Percentiles rank a stretch among this genome's conserved stretches.
Conservation (phyloP, 2,329 filamentous ascomycete genomes). For the Phialemonium atrogriseum region DNA sequence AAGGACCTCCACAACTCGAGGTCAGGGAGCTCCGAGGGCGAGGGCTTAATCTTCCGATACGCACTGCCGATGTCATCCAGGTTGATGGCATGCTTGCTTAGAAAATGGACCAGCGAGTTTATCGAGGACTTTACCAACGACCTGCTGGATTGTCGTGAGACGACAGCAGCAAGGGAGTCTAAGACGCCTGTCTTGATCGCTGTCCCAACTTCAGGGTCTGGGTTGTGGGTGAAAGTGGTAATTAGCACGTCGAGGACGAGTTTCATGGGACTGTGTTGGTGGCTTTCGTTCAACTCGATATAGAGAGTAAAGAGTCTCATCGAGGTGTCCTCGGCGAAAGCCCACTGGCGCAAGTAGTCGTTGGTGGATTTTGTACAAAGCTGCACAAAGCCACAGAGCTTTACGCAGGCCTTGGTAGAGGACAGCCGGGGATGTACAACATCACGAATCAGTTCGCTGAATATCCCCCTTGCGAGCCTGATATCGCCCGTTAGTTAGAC, state of each 20-base stretch:
- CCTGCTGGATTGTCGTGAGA: slow-evolving; percentile 51
- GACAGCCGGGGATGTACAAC: slow-evolving; percentile 45
- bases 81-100: slow-evolving; percentile 51
- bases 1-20: slow-evolving; percentile 20
- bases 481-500: not conserved
- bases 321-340: slow-evolving; percentile 40
- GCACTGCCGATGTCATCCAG: slow-evolving; percentile 34
- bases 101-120: slow-evolving; percentile 56
- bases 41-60: slow-evolving; percentile 27
- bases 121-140: slow-evolving; percentile 63
- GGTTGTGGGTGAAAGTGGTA: slow-evolving; percentile 41
- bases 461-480: slow-evolving; percentile 31
- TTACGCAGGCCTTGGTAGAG: slow-evolving; percentile 50
- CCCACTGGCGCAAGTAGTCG: slow-evolving; percentile 34
- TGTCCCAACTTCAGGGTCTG: slow-evolving; percentile 26
- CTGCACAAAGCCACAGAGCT: slow-evolving; percentile 55
- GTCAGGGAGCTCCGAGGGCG: slow-evolving; percentile 13
- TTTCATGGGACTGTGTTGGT: slow-evolving; percentile 55
- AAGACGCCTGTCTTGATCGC: slow-evolving; percentile 37
- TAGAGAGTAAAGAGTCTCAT: slow-evolving; percentile 52
- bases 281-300: slow-evolving; percentile 59
- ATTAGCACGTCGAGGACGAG: slow-evolving; percentile 51
- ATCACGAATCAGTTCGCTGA: slow-evolving; percentile 36
- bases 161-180: slow-evolving; percentile 46
- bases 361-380: slow-evolving; percentile 44